Evolutionary conservation across 441 rosid species (phyloP).

Genomic region (Erysimum cheiri): DNA sequence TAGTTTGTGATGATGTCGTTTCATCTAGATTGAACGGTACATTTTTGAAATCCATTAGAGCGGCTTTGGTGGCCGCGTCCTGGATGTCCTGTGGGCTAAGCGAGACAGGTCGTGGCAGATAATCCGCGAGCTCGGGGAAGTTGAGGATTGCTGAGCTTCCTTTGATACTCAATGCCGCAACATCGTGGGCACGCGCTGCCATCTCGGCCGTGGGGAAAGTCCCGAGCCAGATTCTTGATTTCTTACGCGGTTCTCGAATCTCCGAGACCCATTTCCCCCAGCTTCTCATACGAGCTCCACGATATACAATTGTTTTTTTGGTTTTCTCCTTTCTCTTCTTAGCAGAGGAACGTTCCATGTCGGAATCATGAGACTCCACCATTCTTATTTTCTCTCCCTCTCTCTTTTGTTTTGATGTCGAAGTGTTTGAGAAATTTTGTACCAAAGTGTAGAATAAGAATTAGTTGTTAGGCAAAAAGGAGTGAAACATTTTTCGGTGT

Average conservation of each 20-base stretch:
- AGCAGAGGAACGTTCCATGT: neutral
- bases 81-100: conserved; percentile 72
- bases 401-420: neutral
- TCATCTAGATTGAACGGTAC: neutral
- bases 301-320: conserved; percentile 44
- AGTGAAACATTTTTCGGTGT: conserved; percentile 4
- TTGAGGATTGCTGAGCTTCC: conserved; percentile 74
- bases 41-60: conserved; percentile 55
- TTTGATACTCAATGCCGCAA: conserved; percentile 73
- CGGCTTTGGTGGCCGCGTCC: conserved; percentile 76
- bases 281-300: conserved; percentile 78
- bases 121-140: conserved; percentile 68
- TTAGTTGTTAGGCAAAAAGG: neutral
- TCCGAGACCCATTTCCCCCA: conserved; percentile 95
- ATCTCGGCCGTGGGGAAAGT: conserved; percentile 81
- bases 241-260: conserved; percentile 81
- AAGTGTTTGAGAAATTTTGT: neutral
- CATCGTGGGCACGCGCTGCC: conserved; percentile 91
- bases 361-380: conserved; percentile 8
- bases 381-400: neutral
- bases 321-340: neutral
- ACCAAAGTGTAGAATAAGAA: neutral
- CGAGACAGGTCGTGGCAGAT: conserved; percentile 68
- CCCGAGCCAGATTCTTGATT: conserved; percentile 89
- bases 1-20: neutral